phyloP scores from a whole-genome alignment of 148 eudicot genomes.

The Diospyros lotus region DNA sequence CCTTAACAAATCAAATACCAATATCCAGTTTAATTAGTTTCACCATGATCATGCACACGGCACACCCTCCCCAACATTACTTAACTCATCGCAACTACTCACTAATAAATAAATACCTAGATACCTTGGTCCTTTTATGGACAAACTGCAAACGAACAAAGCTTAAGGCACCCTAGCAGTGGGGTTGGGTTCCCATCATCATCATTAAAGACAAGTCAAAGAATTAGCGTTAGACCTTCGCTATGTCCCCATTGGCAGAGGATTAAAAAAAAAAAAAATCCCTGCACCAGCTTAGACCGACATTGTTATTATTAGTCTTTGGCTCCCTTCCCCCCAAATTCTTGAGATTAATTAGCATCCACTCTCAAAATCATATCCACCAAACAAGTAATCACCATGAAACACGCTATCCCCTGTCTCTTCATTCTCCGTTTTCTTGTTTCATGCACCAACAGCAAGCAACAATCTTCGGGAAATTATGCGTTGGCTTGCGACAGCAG shows the following conservation, averaged over 20 bases:
- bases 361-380: background rate
- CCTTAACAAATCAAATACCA: too few species aligned
- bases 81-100: too few species aligned
- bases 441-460: conserved; percentile 17
- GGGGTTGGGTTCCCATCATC: background rate
- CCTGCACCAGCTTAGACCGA: too few species aligned
- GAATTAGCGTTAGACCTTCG: background rate
- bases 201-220: background rate
- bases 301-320: background rate
- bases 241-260: background rate
- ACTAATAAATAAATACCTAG: too few species aligned
- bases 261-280: too few species aligned
- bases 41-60: too few species aligned
- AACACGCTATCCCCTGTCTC: conserved; percentile 1
- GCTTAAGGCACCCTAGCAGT: background rate
- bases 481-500: conserved; percentile 24
- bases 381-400: background rate
- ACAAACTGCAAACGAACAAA: too few species aligned
- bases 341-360: background rate
- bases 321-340: background rate
- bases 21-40: too few species aligned
- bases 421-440: conserved; percentile 7
- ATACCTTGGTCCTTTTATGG: too few species aligned
- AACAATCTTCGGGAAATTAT: conserved; percentile 31
- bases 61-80: too few species aligned